phyloP scores from a whole-genome alignment of 768 basidiomycete species.

The Phallus indusiatus region DNA sequence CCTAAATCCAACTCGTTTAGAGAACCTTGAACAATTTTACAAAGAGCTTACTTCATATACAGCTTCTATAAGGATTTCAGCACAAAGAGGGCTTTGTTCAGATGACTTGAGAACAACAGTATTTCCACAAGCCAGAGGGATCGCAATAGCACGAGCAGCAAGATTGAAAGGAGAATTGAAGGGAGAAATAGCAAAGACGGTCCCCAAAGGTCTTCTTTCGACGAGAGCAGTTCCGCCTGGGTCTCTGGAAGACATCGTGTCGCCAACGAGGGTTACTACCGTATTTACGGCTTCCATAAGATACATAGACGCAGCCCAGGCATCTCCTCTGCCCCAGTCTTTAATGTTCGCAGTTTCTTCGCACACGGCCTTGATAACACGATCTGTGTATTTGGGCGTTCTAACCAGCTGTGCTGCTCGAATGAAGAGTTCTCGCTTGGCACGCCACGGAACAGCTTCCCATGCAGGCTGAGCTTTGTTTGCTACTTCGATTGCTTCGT shows the following conservation, averaged over 20 bases:
- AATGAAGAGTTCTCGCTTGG: constrained; percentile 36
- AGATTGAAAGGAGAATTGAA: constrained; percentile 46
- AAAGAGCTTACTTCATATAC: constrained; percentile 31
- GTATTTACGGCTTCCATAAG: constrained; percentile 27
- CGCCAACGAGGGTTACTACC: constrained; percentile 31
- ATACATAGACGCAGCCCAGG: constrained; percentile 13
- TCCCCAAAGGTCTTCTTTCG: constrained; percentile 40
- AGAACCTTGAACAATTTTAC: background rate
- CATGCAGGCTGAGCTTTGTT: constrained; percentile 37
- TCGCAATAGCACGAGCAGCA: constrained; percentile 33
- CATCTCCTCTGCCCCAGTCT: constrained; percentile 19
- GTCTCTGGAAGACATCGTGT: constrained; percentile 31
- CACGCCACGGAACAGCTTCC: constrained; percentile 27
- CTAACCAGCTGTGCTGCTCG: constrained; percentile 37
- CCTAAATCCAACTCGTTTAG: constrained; percentile 20
- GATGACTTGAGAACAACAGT: constrained; percentile 46
- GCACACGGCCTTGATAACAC: constrained; percentile 22
- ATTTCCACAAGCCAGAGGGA: constrained; percentile 47
- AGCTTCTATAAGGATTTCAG: constrained; percentile 35
- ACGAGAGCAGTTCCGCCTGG: constrained; percentile 35
- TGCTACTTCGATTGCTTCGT: constrained; percentile 33
- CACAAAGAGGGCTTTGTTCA: constrained; percentile 38
- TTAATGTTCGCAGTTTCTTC: constrained; percentile 32
- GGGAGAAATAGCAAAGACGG: constrained; percentile 38
- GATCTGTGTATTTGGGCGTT: constrained; percentile 30